Evolutionary conservation across 2,329 filamentous ascomycete species (phyloP), one percentile per base, ranked within the genome.

Genomic region (Curvularia sp.): DNA sequence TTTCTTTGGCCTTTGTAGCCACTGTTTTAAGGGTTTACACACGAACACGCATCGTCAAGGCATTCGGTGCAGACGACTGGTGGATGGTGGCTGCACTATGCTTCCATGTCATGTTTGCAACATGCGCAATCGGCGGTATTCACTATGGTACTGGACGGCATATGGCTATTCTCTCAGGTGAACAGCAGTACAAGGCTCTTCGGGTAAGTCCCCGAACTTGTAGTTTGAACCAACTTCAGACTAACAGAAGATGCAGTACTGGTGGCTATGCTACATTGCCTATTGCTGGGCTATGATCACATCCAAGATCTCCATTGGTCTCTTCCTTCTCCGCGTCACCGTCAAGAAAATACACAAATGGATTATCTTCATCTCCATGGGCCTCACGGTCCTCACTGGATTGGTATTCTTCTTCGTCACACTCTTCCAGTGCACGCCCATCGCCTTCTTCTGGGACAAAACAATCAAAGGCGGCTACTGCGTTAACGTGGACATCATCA

Each of bases 381-480:
- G 56, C 5, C 54, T 75, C 4, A 73, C 75, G 2, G 70, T 73
- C 3, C 4, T 75, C 10, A 81, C 79, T 63, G 74, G 75, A 46
- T 56, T 75, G 47, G 64, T 75, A 49, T 79, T 78, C 68, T 81
- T 82, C 69, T 79, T 84, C 65, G 68, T 83, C 57, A 78, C 82
- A 5, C 62, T 83, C 0, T 78, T 85, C 15, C 83, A 85, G 64
- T 86, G 84, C 70, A 71, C 62, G 0, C 84, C 84, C 0, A 67
- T 81, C 1, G 75, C 74, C 6, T 83, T 76, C 62, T 85, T 85
- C 65, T 86, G 84, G 81, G 68, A 76, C 46, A 79, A 77, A 62
- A 67, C 77, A n/a, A 66, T 68, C 2, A 20, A 52, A 5, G 53
- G 60, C 0, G 82, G 82, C 0, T 73, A 58, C 1, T 85, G 83